Evolutionary conservation across 2,329 filamentous ascomycete species (phyloP), one percentile per base, ranked within the genome.

Genomic region (Claviceps capensis): DNA sequence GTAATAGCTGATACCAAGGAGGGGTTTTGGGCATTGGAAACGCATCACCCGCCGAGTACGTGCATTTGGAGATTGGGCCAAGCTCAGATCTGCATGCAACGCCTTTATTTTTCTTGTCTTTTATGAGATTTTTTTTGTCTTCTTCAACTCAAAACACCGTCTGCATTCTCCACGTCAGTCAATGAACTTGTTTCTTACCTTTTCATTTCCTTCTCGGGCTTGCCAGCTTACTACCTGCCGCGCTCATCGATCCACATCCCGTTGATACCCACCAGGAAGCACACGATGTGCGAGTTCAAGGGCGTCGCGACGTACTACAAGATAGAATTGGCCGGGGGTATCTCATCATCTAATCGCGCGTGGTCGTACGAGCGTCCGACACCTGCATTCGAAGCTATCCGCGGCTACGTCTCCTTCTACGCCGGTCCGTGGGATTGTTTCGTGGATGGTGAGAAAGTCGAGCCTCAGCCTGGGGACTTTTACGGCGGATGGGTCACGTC

Each of bases 401-500:
- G 73, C 58, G 76, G 73, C 14, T 76, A 76, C 62, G 58, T 83
- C 49, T 77, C 74, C 42, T 79, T 83, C 58, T 83, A 81, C 60
- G 77, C 76, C 13, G 76, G 73, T 14, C 78, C 78, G 13, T 82
- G 78, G 78, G 74, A 80, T 53, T 83, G 79, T 59, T 79, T 71
- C 62, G 78, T 81, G 4, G 78, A 82, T 61, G 77, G 77, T 9
- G 78, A 82, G 62, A 70, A 70, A 59, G 79, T 81, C 19, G 68
- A 75, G 62, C 67, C 77, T 41, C 78, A 82, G 65, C 77, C 76
- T 16, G 77, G 77, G 7, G 78, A 82, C 57, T 82, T 81, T 56
- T 82, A 82, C 63, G 79, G 80, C 23, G 79, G 79, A 2, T 83
- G 80, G 79, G 75, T 79, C 54, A 82, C 78, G 48, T 74, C 72